A percentile compares a stretch with the other conserved stretches of the same genome.
phyloP scores from a whole-genome alignment of 2,329 filamentous ascomycete genomes.

The Gyromitra esculenta region DNA sequence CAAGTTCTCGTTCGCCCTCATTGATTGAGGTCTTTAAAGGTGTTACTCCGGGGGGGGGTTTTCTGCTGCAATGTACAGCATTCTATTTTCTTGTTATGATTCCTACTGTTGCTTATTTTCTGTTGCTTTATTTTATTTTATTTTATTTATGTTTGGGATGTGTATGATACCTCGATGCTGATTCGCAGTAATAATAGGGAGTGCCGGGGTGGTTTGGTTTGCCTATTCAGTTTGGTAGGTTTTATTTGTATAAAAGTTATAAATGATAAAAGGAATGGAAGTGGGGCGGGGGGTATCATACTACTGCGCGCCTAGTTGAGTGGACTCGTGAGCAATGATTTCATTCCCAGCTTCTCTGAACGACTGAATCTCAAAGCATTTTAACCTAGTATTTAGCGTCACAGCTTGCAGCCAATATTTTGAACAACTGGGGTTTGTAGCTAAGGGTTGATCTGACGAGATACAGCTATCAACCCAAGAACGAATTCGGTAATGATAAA shows the following conservation, averaged over 20 bases:
- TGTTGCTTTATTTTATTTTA: conserved; percentile 2
- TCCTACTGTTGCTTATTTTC: not conserved
- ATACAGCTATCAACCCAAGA: not conserved
- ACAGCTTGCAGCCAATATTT: not conserved
- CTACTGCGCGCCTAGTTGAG: not conserved
- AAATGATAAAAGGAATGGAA: conserved; percentile 15
- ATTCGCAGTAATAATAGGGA: conserved; percentile 36
- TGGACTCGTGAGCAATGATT: not conserved
- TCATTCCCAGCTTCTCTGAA: not conserved
- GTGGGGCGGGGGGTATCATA: conserved; percentile 17
- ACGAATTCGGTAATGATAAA: no score
- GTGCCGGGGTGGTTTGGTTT: conserved; percentile 21
- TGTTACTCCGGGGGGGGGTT: no score
- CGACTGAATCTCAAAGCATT: not conserved
- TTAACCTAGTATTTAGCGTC: not conserved
- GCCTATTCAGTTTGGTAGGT: conserved; percentile 5
- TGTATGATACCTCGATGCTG: conserved; percentile 35
- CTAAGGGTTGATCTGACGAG: not conserved
- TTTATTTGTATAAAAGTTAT: conserved; percentile 29
- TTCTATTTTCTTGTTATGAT: conserved; percentile 13
- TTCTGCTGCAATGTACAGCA: conserved; percentile 19
- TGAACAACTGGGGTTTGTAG: not conserved
- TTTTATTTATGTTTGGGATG: conserved; percentile 3
- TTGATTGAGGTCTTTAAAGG: conserved; percentile 10
- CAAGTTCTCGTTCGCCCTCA: not conserved